These are phyloP conservation scores for Echinosphaeria canescens DNA, from an alignment of 2,329 filamentous ascomycete species.

Conservation along the genomic window DNA sequence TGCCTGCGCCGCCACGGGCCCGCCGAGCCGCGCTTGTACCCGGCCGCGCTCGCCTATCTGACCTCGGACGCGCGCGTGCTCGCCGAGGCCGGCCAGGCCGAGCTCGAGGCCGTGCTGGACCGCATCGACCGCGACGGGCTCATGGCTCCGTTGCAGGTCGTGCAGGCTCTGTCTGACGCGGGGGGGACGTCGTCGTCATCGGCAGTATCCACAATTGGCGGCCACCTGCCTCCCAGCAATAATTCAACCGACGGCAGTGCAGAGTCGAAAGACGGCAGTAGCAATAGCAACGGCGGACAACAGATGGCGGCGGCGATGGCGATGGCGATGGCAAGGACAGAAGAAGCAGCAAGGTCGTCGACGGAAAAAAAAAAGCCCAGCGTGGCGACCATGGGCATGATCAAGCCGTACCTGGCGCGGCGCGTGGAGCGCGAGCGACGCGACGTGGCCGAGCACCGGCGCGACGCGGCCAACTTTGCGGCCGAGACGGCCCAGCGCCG, in stretches of 20 bases:
- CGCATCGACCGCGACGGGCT: constrained; percentile 81
- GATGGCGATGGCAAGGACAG: no score
- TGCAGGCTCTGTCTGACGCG: constrained; percentile 58
- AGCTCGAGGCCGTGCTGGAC: constrained; percentile 54
- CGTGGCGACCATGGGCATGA: constrained; percentile 95
- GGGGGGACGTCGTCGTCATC: no score
- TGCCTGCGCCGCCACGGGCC: constrained; percentile 82
- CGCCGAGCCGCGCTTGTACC: constrained; percentile 78
- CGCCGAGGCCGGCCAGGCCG: constrained; percentile 55
- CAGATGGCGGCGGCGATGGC: no score
- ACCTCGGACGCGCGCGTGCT: constrained; percentile 67
- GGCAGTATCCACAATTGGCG: no score
- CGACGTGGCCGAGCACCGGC: constrained; percentile 63
- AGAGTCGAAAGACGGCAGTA: no score
- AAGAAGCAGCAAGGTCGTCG: no score
- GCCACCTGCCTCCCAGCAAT: no score
- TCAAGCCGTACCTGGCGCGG: constrained; percentile 76
- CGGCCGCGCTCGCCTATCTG: constrained; percentile 82
- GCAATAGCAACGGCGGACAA: no score
- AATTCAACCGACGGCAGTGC: no score
- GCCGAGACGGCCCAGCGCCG: constrained; percentile 65
- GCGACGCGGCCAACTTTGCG: constrained; percentile 66
- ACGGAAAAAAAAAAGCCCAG: no score
- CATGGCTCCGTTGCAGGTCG: constrained; percentile 91
- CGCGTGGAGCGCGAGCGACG: constrained; percentile 77